Evolutionary conservation across 495 filamentous ascomycete species (phyloP), one percentile per base, ranked within the genome.

Genomic region (Aspergillus funiculosus): DNA sequence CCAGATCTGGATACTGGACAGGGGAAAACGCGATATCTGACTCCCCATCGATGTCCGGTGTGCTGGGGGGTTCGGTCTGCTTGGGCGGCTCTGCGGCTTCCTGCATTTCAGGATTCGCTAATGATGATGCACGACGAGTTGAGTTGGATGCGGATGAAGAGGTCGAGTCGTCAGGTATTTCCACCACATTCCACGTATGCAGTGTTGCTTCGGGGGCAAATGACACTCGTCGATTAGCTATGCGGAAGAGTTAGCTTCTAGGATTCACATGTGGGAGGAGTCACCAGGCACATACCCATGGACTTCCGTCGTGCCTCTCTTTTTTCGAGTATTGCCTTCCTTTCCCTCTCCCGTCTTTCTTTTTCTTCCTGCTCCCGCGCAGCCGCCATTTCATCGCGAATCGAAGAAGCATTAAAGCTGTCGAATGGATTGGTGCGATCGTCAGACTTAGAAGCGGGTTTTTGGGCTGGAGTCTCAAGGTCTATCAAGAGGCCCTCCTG

Each of bases 131-230:
- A 45, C 86, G 76, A 52, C 87, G 72, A 14, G 86, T 85, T 4
- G 76, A 77, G 42, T 82, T 82, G 0, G 86, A 79, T 6, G 87
- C 76, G 24, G 86, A 89, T 4, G 89, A 94, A 10, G 85, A 86
- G 0, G 88, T 94, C 24, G 85, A 86, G 57, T 94, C 89, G 48
- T 88, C 87, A 48, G 82, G 78, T 43, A 91, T 83, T 53, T 97
- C 91, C 2, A 94, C 78, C 40, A 95, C 90, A 58, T 96, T 89
- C 80, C 94, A 99, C 3, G 92, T 99, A 60, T 99, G 92, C 24
- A 99, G 70, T 6, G 92, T 99, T 10, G 92, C 92, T 64, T 99
- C 92, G 1, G 92, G 92, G 4, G 92, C 92, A 59, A 99, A 99
- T 0, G 91, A 96, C 28, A 99, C 92, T 46, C 92, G 81, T 56